Conservation (phyloP, 371 early-diverging fungal genomes). For the Haplosporangium sp. region DNA sequence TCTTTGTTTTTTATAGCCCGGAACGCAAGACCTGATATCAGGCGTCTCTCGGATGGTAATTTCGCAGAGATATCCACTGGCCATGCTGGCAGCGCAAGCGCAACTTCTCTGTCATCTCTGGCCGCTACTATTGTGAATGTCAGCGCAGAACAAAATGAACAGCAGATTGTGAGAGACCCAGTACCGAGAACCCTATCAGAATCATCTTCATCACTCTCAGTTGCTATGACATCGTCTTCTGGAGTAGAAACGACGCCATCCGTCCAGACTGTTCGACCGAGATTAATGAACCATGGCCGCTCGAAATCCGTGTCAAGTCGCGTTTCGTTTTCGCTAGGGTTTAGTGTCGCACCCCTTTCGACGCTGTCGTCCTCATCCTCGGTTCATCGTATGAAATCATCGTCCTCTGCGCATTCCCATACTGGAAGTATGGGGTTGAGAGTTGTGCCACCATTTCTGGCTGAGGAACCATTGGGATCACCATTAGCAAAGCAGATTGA, state of each 20-base stretch:
- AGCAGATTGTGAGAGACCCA: no score
- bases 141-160: background rate
- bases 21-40: conserved; percentile 50
- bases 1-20: conserved; percentile 24
- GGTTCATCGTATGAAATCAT: conserved; percentile 14
- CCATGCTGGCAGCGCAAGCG: conserved; percentile 2
- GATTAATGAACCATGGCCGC: conserved; percentile 41
- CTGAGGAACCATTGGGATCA: conserved; percentile 31
- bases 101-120: background rate
- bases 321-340: conserved; percentile 49
- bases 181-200: background rate
- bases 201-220: conserved; percentile 11
- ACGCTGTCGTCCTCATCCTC: conserved; percentile 31
- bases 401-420: conserved; percentile 12
- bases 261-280: conserved; percentile 21
- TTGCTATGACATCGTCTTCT: conserved; percentile 16
- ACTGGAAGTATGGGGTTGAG: background rate
- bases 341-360: conserved; percentile 18
- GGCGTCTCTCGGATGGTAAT: conserved; percentile 41
- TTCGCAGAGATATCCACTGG: conserved; percentile 50
- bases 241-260: conserved; percentile 1
- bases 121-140: no score
- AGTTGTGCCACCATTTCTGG: conserved; percentile 22
- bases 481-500: conserved; percentile 46
- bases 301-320: conserved; percentile 51